Base-by-base conservation (phyloP, 2,329 filamentous ascomycete species). In the Xylariales sp. region DNA sequence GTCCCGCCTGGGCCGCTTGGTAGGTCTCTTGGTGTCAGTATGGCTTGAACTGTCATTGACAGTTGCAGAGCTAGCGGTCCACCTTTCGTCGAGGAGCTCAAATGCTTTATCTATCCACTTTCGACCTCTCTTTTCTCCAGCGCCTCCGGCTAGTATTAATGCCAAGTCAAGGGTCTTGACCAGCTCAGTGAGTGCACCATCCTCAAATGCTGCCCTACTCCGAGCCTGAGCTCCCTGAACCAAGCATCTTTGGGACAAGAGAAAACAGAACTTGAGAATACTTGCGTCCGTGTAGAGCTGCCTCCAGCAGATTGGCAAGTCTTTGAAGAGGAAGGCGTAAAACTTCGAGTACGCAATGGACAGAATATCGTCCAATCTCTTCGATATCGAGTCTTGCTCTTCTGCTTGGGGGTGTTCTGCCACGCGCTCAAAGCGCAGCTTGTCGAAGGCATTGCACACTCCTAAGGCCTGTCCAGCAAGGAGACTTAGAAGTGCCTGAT, bases 91-190 rank as follows among this genome's bases (percentile, higher is more conserved):
- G 15, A 78, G 63, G 19, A 69, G 36, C 3, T 61, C 57, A 18
- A 86, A 53, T 0, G 73, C 70, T 31, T 62, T 55, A 43, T 82
- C 71, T 33, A 82, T 69, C 60, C 73, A 78, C 3, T 10, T 35
- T 15, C 62, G 55, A 6, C 76, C 73, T 42, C 86, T 68, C 1
- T 57, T 44, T 21, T 59, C 48, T 1, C 74, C 69, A 1, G 78
- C 77, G 0, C 76, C 84, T 1, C 85, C 86, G 0, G 86, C 78
- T 40, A 89, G 75, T 33, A 95, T 87, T 32, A 94, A 63, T 0
- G 85, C 82, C 59, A 82, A 80, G 53, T 96, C 90, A 2, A 97
- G 71, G 1, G 73, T 64, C 40, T 73, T 71, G 24, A 95, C 75
- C 2, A 85, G 68, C 2, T 70, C 60, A 24, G 77, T 70, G 4